Percentiles rank a stretch among this genome's conserved stretches.
phyloP scores from a whole-genome alignment of 1,284 basidiomycete species.

The Microbotryomycetes sp. region DNA sequence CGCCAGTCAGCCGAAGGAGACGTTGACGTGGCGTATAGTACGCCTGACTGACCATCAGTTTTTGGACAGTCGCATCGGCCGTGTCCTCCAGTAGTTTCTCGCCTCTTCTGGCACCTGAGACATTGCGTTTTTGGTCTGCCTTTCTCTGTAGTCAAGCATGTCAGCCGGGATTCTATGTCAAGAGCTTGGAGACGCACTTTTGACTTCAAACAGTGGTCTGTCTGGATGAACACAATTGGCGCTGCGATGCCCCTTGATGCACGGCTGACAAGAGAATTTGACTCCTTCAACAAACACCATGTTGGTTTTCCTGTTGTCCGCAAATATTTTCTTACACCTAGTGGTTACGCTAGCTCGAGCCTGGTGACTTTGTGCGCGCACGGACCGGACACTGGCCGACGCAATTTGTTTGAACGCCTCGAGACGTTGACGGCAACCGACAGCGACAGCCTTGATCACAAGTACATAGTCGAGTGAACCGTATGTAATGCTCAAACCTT shows the following conservation, averaged over 20 bases:
- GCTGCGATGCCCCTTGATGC: conserved; percentile 23
- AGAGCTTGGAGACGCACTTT: conserved; percentile 7
- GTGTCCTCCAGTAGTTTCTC: background rate
- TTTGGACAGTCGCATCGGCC: background rate
- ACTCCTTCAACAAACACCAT: background rate
- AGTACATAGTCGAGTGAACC: too few species aligned
- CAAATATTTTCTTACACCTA: too few species aligned
- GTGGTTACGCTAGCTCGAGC: too few species aligned
- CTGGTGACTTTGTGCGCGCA: too few species aligned
- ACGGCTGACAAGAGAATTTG: conserved; percentile 13
- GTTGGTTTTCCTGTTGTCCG: too few species aligned
- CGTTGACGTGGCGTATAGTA: background rate
- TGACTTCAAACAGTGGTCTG: conserved; percentile 17
- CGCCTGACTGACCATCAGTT: background rate
- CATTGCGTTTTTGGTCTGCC: conserved; percentile 14
- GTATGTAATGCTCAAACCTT: too few species aligned
- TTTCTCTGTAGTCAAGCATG: conserved; percentile 9
- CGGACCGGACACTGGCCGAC: too few species aligned
- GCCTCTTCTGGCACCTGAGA: background rate
- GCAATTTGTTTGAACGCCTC: too few species aligned
- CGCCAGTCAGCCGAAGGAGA: background rate
- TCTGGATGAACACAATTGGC: conserved; percentile 15
- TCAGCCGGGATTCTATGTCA: conserved; percentile 14
- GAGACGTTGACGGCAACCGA: too few species aligned
- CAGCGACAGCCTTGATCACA: too few species aligned